A percentile compares a stretch with the other conserved stretches of the same genome.
Evolutionary conservation across 331 rosid genomes (phyloP).

Genomic region (Ulmus americana): DNA sequence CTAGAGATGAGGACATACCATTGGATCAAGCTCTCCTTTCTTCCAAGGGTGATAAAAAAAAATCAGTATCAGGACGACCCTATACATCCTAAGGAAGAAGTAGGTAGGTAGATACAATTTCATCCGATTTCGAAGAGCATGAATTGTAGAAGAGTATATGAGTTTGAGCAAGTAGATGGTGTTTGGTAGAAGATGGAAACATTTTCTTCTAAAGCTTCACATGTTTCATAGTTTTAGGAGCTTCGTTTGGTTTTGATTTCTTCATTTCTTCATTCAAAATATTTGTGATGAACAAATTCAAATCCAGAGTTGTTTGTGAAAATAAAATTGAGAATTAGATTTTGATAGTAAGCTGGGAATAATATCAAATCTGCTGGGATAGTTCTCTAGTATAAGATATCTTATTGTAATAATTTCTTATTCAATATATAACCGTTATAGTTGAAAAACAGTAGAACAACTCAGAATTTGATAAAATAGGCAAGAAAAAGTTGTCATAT

Average conservation of each 20-base stretch:
- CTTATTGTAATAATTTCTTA: no score
- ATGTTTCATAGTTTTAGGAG: background rate
- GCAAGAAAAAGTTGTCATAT: background rate
- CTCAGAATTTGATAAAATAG: no score
- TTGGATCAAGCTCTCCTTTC: background rate
- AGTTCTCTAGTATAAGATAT: no score
- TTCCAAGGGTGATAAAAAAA: background rate
- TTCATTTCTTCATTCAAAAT: background rate
- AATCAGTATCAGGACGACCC: background rate
- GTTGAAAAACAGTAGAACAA: no score
- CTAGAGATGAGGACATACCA: background rate
- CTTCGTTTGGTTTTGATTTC: background rate
- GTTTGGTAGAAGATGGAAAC: background rate
- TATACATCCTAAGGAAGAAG: background rate
- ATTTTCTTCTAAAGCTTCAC: background rate
- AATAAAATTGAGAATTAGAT: slow-evolving; percentile 2
- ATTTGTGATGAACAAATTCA: background rate
- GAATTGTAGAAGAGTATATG: background rate
- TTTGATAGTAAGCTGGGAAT: background rate
- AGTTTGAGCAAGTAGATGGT: background rate
- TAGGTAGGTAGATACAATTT: background rate
- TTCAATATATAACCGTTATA: no score
- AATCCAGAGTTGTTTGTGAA: background rate
- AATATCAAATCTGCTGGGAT: background rate
- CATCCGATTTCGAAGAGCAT: background rate